Evolutionary conservation across 805 yeast species (phyloP), one percentile per base, ranked within the genome.

Genomic region (Metschnikowia vanudenii): DNA sequence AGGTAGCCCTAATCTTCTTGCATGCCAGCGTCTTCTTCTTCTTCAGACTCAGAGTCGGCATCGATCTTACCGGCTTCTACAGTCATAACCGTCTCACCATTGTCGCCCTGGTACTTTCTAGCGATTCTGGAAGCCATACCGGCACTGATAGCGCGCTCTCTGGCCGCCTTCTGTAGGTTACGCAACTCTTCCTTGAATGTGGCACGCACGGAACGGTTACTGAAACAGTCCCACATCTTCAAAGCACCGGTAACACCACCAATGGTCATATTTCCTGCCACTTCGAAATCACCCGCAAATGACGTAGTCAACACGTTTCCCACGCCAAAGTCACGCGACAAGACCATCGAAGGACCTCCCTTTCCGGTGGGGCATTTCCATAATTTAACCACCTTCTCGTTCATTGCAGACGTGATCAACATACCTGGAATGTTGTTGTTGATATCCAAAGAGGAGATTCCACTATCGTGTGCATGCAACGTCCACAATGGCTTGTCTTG

Each of bases 401-500:
- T 88, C 90, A 87, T 85, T 5, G 97, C 96, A 41, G 94, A 84
- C 1, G 98, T 88, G 19, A 83, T 81, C 61, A 94, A 66, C 74
- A 88, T 69, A 16, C 92, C 94, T 20, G 84, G 82, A 28, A 89
- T 63, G 61, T 72, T 78, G 20, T 63, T 62, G 68, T 88, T 91
- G 31, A 84, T 76, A 55, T 84, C 85, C 55, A 94, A 76, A 2
- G 92, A 75, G 4, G 97, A 85, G 51, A 94, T 85, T 51, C 96
- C 97, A 2, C 96, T 80, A 68, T 94, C 98, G 64, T 94, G 99
- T 2, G 98, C 98, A 66, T 94, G 96, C 56, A 94, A 74, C 2
- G 96, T 88, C 99, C 99, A 94, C 28, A 92, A 59, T 16, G 97
- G 91, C 53, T 76, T 78, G 38, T 75, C 76, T 32, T 74, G 79